These are phyloP conservation scores for Geranium brycei DNA, from an alignment of 345 rosid species.

Conservation along the genomic window DNA sequence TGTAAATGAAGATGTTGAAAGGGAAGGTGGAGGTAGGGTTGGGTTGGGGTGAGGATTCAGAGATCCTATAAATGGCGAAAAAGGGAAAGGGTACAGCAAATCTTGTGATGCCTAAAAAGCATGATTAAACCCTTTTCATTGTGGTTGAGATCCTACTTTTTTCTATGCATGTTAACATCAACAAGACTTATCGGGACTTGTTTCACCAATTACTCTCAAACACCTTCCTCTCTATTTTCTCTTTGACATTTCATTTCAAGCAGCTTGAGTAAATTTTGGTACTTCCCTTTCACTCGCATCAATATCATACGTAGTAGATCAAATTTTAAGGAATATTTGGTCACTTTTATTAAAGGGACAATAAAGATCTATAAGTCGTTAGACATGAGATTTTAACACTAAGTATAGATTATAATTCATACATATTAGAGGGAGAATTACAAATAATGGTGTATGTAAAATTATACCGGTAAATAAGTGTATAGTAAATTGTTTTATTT, in stretches of 20 bases:
- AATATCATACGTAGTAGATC: no score
- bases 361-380: no score
- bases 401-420: no score
- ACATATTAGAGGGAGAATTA: no score
- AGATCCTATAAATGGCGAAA: neutral
- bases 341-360: no score
- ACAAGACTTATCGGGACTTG: neutral
- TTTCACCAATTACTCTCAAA: neutral
- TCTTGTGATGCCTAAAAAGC: neutral
- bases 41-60: neutral
- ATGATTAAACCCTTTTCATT: neutral
- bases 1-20: neutral
- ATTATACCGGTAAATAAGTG: no score
- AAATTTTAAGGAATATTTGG: no score
- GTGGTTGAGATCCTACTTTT: neutral
- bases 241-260: neutral
- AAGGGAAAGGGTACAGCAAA: neutral
- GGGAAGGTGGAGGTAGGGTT: neutral
- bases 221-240: no score
- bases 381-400: no score
- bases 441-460: no score
- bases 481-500: no score
- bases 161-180: neutral
- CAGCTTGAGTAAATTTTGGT: neutral
- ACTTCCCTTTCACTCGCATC: neutral